phyloP scores from a whole-genome alignment of 2,329 filamentous ascomycete genomes.

The Penicillium aurantiogriseum region DNA sequence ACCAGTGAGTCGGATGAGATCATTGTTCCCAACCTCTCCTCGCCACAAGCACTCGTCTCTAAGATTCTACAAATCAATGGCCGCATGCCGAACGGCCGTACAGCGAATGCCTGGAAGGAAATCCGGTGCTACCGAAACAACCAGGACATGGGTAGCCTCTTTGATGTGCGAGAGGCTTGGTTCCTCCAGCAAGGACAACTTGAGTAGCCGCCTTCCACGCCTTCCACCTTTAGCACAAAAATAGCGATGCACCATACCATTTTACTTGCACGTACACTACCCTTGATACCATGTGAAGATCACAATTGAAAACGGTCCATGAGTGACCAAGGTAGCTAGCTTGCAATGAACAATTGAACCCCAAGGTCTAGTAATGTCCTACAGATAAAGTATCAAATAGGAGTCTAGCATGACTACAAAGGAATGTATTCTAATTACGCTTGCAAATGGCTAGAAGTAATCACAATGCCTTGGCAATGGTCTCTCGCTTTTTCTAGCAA shows the following conservation, averaged over 20 bases:
- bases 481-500: not conserved
- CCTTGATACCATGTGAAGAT: not conserved
- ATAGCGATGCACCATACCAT: not conserved
- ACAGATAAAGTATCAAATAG: not conserved
- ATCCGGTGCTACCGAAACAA: slow-evolving; percentile 45
- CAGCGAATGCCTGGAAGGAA: slow-evolving; percentile 46
- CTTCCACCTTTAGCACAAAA: not conserved
- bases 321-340: not conserved
- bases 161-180: slow-evolving; percentile 45
- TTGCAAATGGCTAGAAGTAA: not conserved
- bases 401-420: not conserved
- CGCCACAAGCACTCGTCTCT: slow-evolving; percentile 29
- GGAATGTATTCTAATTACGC: not conserved
- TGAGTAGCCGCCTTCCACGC: slow-evolving; percentile 9
- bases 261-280: not conserved
- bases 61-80: slow-evolving; percentile 45
- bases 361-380: not conserved
- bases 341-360: not conserved
- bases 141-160: slow-evolving; percentile 48
- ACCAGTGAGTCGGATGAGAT: slow-evolving; percentile 19
- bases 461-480: not conserved
- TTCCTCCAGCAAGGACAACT: slow-evolving; percentile 25
- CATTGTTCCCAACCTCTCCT: slow-evolving; percentile 30
- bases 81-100: slow-evolving; percentile 31
- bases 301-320: not conserved